A percentile compares a stretch with the other conserved stretches of the same genome.
Conservation (phyloP, 2,329 filamentous ascomycete genomes). For the Orbilia oligospora region DNA sequence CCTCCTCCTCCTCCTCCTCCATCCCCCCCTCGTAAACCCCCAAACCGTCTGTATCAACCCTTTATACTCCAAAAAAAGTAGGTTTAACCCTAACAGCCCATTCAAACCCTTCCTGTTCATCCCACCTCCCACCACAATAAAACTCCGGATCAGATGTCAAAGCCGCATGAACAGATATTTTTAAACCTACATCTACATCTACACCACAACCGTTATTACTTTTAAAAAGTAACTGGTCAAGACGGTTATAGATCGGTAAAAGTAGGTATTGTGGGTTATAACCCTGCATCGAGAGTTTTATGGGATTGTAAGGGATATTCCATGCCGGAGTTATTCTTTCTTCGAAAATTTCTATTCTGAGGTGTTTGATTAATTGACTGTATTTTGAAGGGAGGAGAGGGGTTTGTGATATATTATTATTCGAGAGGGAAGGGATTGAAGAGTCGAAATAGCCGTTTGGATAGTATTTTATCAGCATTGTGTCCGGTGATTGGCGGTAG, state of each 20-base stretch:
- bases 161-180: no score
- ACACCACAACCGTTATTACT: no score
- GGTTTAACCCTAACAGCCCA: not conserved
- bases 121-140: not conserved
- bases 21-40: conserved; percentile 13
- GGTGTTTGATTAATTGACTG: not conserved
- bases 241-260: not conserved
- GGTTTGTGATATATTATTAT: not conserved
- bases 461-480: not conserved
- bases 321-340: not conserved
- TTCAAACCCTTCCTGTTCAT: not conserved
- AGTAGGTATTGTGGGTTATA: not conserved
- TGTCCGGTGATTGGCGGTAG: not conserved
- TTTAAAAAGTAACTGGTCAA: no score
- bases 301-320: not conserved
- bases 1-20: conserved; percentile 3
- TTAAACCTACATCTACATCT: no score
- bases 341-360: not conserved
- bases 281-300: not conserved
- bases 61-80: not conserved
- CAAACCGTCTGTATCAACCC: not conserved
- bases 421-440: not conserved
- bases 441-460: not conserved
- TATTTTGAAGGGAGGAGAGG: not conserved
- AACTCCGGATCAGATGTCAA: not conserved